Conservation (phyloP, 768 basidiomycete species). For the Lactifluus subvellereus region DNA sequence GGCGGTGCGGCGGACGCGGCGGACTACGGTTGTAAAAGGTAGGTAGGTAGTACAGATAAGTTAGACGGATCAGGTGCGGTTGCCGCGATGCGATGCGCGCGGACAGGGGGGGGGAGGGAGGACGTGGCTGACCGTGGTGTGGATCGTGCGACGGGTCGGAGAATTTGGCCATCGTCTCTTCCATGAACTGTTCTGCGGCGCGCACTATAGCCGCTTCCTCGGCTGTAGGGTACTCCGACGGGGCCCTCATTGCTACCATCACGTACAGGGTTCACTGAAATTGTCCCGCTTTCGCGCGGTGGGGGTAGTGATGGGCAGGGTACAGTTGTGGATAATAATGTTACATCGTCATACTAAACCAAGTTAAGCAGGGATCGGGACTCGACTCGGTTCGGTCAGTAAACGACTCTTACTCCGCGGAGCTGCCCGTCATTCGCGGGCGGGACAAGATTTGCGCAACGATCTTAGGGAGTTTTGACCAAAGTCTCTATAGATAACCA, state of each 20-base stretch:
- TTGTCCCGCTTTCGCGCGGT: background rate
- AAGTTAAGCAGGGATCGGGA: background rate
- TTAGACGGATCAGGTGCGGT: too few relatives aligned
- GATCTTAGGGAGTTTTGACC: background rate
- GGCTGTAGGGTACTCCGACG: slow-evolving; percentile 45
- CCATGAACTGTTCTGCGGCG: slow-evolving; percentile 64
- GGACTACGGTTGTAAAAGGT: slow-evolving; percentile 41
- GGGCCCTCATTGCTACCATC: slow-evolving; percentile 4
- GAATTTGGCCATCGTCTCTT: slow-evolving; percentile 65
- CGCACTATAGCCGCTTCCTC: slow-evolving; percentile 48
- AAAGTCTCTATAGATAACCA: background rate
- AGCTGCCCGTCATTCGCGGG: background rate
- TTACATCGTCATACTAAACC: background rate
- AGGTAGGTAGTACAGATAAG: background rate
- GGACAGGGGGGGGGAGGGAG: background rate
- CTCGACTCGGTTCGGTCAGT: background rate
- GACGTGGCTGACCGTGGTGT: slow-evolving; percentile 51
- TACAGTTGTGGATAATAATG: background rate
- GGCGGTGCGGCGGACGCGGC: slow-evolving; percentile 77
- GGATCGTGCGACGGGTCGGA: slow-evolving; percentile 72
- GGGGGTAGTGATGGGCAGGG: background rate
- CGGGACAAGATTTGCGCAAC: background rate
- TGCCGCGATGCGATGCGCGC: background rate
- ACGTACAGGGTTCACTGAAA: background rate
- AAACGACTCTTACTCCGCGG: background rate